Conservation (phyloP, 108 stramenopile genomes). For the Epipyxis sp. region DNA sequence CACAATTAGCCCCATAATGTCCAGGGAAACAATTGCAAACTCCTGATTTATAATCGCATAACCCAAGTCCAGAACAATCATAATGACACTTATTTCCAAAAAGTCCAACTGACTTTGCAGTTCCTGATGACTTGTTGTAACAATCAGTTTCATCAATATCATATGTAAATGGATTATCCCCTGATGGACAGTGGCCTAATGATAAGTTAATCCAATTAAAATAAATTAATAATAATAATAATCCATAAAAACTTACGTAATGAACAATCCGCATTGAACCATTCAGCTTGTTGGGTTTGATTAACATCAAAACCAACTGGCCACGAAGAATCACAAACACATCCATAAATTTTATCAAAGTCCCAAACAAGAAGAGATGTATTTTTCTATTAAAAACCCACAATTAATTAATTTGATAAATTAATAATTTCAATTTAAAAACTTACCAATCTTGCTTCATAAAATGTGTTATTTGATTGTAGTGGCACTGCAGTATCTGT, state of each 20-base stretch:
- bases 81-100: constrained; percentile 61
- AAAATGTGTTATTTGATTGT: too few relatives aligned
- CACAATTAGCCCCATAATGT: constrained; percentile 33
- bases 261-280: constrained; percentile 59
- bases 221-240: too few relatives aligned
- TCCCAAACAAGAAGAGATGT: constrained; percentile 51
- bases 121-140: constrained; percentile 11
- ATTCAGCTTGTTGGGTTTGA: constrained; percentile 54
- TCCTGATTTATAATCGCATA: constrained; percentile 65
- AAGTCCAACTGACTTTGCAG: constrained; percentile 21
- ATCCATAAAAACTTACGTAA: constrained; percentile 32
- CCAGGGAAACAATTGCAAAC: constrained; percentile 69
- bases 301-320: constrained; percentile 48
- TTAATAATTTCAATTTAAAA: constrained; percentile 1
- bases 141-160: constrained; percentile 48
- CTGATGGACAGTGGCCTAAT: constrained; percentile 52
- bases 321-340: constrained; percentile 52
- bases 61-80: constrained; percentile 70
- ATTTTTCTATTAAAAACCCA: constrained; percentile 30
- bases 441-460: too few relatives aligned
- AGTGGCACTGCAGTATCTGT: background rate
- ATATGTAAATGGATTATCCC: constrained; percentile 55
- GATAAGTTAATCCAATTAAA: background rate
- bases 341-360: constrained; percentile 33
- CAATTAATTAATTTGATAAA: constrained; percentile 11